Evolutionary conservation across 2,329 filamentous ascomycete species (phyloP), one percentile per base, ranked within the genome.

Genomic region (Claviceps capensis): DNA sequence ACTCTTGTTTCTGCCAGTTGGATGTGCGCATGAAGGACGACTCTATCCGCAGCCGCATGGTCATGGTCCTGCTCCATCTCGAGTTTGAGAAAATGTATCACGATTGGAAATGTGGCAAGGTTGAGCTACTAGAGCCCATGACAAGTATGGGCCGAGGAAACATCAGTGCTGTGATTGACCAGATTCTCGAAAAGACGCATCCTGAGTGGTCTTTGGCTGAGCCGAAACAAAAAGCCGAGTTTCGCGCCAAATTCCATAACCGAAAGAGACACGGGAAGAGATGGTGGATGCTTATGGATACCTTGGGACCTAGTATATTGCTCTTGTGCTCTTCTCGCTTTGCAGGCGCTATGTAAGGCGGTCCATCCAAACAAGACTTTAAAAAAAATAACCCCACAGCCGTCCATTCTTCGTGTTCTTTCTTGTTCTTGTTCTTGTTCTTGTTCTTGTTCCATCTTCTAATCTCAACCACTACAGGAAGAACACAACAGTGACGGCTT

Each of bases 51-150:
- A 23, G 46, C 14, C 46, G 46, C 7, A 48, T 48, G 46, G 19
- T 48, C 16, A 48, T 48, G 46, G 46, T 40, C 46, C 46, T 48
- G 17, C 46, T 48, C 13, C 46, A 48, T 40, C 30, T 48, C 17
- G 46, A 48, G 36, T 48, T 48, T 8, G 46, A 48, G 36, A 48
- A 23, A 3, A 48, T 48, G 26, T 38, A 48, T 23, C 30, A 38
- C 9, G 46, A 48, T 23, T 48, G 46, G 46, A 48, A 26, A 38
- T 23, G 34, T 19, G 46, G 46, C 46, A 23, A 14, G 2, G 34
- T 48, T 23, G n/a, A 40, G 34, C 30, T 38, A 14, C 19, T 22
- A 2, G 46, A 16, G 46, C 46, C 34, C 14, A 13, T 38, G n/a
- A 48, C 46, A 17, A 48, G 46, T 14, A 48, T 48, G 46, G 46